Percentiles rank a stretch among this genome's conserved stretches.
Evolutionary conservation across 2,329 filamentous ascomycete genomes (phyloP).

Genomic region (Cytospora schulzeri): DNA sequence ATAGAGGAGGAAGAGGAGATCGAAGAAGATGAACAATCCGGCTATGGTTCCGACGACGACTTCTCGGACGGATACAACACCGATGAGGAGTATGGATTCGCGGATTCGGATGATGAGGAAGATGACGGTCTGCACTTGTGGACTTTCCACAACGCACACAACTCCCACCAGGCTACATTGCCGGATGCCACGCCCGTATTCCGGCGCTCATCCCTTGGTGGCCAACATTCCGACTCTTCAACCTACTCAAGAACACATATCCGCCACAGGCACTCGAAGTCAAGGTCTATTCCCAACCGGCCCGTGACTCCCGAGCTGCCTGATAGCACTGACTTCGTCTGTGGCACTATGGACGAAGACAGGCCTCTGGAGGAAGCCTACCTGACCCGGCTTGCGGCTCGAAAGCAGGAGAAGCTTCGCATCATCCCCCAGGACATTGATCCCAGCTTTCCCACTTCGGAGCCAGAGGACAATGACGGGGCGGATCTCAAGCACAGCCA

Average conservation of each 20-base stretch:
- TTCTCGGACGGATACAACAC: conserved; percentile 74
- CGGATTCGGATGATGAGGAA: conserved; percentile 68
- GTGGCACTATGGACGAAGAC: conserved; percentile 94
- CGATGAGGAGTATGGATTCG: conserved; percentile 68
- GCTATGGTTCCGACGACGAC: conserved; percentile 56
- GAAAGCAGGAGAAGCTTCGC: conserved; percentile 78
- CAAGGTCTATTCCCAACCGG: conserved; percentile 57
- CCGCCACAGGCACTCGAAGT: conserved; percentile 29
- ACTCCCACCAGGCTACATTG: conserved; percentile 43
- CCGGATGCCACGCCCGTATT: conserved; percentile 40
- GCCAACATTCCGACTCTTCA: conserved; percentile 63
- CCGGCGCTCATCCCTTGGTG: conserved; percentile 45
- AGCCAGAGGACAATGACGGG: conserved; percentile 83
- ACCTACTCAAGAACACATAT: conserved; percentile 46
- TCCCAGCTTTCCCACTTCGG: conserved; percentile 93
- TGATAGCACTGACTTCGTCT: conserved; percentile 99
- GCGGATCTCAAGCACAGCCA: conserved; percentile 62
- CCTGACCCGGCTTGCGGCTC: conserved; percentile 78
- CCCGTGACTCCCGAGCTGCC: conserved; percentile 79
- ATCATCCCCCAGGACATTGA: conserved; percentile 95
- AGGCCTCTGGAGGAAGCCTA: conserved; percentile 93
- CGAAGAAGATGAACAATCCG: conserved; percentile 61
- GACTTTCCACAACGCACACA: conserved; percentile 39
- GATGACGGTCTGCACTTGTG: conserved; percentile 67
- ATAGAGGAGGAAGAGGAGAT: conserved; percentile 54